Percentiles rank a stretch among this genome's conserved stretches.
Evolutionary conservation across 768 basidiomycete species (phyloP).

Genomic region (Krasilnikovozyma curviuscula): DNA sequence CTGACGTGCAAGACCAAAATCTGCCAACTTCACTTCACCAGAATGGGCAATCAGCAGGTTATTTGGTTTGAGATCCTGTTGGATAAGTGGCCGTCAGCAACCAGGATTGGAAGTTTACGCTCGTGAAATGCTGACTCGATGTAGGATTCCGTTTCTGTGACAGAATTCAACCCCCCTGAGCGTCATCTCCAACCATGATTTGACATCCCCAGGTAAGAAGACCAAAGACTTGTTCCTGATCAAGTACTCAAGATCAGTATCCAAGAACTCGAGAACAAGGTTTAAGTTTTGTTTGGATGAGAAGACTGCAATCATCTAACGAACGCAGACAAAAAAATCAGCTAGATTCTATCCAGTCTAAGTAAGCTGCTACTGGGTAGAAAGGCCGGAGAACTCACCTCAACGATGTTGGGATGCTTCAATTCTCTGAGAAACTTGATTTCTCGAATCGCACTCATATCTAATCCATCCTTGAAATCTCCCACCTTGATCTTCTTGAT

Average conservation of each 20-base stretch:
- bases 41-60: conserved; percentile 82
- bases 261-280: conserved; percentile 87
- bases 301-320: conserved; percentile 83
- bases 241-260: conserved; percentile 88
- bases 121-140: conserved; percentile 42
- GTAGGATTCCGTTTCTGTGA: conserved; percentile 80
- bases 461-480: conserved; percentile 89
- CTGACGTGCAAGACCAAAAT: conserved; percentile 95
- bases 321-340: neutral
- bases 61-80: conserved; percentile 91
- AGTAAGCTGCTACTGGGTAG: neutral
- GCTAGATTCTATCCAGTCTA: neutral
- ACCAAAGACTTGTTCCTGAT: conserved; percentile 85
- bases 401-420: conserved; percentile 84
- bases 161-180: conserved; percentile 96
- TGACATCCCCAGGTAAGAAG: conserved; percentile 87
- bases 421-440: conserved; percentile 92
- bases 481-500: conserved; percentile 98
- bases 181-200: conserved; percentile 98
- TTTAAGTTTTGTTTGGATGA: conserved; percentile 92
- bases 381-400: conserved; percentile 34
- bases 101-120: neutral
- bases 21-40: conserved; percentile 87
- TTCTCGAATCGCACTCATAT: conserved; percentile 97
- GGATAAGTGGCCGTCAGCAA: neutral